phyloP scores from a whole-genome alignment of 78 protist genomes.

The Chrysochromulina parva region DNA sequence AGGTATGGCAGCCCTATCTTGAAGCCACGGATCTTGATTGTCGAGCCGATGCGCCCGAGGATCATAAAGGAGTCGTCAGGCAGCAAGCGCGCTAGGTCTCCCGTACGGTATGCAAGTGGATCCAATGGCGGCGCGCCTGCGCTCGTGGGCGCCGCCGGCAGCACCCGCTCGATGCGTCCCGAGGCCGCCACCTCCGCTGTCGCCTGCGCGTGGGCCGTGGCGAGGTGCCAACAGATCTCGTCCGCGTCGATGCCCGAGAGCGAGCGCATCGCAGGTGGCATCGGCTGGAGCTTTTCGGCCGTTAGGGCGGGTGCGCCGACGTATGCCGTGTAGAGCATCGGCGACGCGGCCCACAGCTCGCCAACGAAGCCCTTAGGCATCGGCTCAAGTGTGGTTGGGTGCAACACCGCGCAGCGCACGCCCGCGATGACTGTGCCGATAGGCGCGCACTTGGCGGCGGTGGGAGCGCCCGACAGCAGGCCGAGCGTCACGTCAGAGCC shows the following conservation, averaged over 20 bases:
- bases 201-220: not conserved
- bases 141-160: not conserved
- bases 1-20: not conserved
- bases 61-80: not conserved
- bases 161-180: too few species aligned
- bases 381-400: not conserved
- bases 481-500: not conserved
- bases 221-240: not conserved
- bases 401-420: not conserved
- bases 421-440: not conserved
- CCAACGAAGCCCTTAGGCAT: conserved; percentile 10
- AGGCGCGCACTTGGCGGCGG: not conserved
- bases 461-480: not conserved
- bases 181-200: not conserved
- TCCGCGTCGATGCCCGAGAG: not conserved
- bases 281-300: not conserved
- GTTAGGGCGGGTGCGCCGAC: conserved; percentile 27
- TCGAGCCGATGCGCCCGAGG: conserved; percentile 33
- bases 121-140: not conserved
- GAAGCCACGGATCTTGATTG: conserved; percentile 40
- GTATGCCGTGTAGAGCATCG: conserved; percentile 10
- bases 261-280: not conserved
- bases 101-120: not conserved
- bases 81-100: conserved; percentile 28
- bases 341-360: conserved; percentile 8